Conservation (phyloP, 176 grass and related monocot genomes). For the Zoysia japonica region DNA sequence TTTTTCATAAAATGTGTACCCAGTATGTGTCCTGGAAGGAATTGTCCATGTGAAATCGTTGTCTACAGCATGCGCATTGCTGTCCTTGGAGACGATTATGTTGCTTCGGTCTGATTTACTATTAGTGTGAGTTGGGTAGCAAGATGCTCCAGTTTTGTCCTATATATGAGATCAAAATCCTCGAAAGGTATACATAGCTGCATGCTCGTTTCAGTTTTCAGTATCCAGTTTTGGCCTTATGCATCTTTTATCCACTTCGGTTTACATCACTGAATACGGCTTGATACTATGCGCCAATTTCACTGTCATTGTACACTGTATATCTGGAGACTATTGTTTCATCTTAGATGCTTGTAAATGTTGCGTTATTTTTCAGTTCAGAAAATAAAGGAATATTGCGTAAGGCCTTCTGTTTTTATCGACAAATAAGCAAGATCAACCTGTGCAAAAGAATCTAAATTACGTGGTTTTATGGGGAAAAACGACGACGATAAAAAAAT, state of each 20-base stretch:
- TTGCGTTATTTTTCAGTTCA: neutral
- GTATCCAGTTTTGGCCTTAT: slow-evolving; percentile 23
- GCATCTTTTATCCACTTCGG: neutral
- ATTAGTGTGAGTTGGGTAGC: slow-evolving; percentile 24
- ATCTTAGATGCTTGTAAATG: neutral
- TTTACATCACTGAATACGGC: slow-evolving; percentile 1
- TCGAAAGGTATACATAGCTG: neutral
- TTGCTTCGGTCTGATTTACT: slow-evolving; percentile 19
- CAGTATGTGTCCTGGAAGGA: neutral
- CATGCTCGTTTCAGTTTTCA: slow-evolving; percentile 26
- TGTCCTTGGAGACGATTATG: slow-evolving; percentile 17
- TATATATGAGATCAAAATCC: slow-evolving; percentile 10
- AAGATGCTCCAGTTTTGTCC: slow-evolving; percentile 29
- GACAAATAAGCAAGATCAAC: neutral
- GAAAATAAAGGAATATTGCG: slow-evolving; percentile 6
- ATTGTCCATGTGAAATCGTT: neutral
- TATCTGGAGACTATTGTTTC: neutral
- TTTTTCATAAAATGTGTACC: neutral
- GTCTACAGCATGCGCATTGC: slow-evolving; percentile 22
- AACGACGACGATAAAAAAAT: too few species aligned
- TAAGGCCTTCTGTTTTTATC: neutral
- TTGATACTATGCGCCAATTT: neutral
- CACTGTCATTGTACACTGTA: neutral
- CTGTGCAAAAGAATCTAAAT: too few species aligned
- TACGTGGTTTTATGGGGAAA: too few species aligned